A percentile compares a stretch with the other conserved stretches of the same genome.
These are phyloP conservation scores for Flueggea neowawraea DNA, from an alignment of 441 rosid genomes.

Conservation along the genomic window DNA sequence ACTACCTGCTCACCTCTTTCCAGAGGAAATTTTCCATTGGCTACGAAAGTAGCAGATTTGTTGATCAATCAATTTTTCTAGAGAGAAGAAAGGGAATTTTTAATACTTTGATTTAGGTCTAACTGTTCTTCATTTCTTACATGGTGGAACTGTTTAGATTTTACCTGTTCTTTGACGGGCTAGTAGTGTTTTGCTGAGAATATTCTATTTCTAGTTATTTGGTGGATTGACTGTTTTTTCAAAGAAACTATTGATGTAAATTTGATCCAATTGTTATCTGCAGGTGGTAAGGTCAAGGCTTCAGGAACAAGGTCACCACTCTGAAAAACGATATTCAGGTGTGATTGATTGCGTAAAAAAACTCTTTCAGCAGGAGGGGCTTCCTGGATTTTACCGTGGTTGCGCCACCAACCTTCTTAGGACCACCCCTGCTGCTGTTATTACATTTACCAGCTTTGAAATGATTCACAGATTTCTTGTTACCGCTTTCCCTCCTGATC, in stretches of 20 bases:
- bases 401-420: conserved; percentile 84
- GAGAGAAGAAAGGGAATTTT: too few relatives aligned
- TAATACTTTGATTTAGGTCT: too few relatives aligned
- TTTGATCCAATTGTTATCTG: not conserved
- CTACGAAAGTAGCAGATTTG: too few relatives aligned
- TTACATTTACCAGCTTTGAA: conserved; percentile 94
- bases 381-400: conserved; percentile 89
- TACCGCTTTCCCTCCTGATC: conserved; percentile 45
- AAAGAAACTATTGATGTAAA: not conserved
- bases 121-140: too few relatives aligned
- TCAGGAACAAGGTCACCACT: conserved; percentile 73
- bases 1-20: too few relatives aligned
- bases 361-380: conserved; percentile 68
- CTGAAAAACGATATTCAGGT: conserved; percentile 52
- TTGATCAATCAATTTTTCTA: too few relatives aligned
- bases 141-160: too few relatives aligned
- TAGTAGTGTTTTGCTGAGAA: not conserved
- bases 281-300: conserved; percentile 92
- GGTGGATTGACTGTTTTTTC: not conserved
- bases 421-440: conserved; percentile 93
- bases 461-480: conserved; percentile 76
- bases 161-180: too few relatives aligned
- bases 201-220: not conserved
- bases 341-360: conserved; percentile 75
- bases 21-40: too few relatives aligned